Percentiles rank a stretch among this genome's conserved stretches.
phyloP scores from a whole-genome alignment of 2,329 filamentous ascomycete genomes.

The Scedosporium aurantiacum region DNA sequence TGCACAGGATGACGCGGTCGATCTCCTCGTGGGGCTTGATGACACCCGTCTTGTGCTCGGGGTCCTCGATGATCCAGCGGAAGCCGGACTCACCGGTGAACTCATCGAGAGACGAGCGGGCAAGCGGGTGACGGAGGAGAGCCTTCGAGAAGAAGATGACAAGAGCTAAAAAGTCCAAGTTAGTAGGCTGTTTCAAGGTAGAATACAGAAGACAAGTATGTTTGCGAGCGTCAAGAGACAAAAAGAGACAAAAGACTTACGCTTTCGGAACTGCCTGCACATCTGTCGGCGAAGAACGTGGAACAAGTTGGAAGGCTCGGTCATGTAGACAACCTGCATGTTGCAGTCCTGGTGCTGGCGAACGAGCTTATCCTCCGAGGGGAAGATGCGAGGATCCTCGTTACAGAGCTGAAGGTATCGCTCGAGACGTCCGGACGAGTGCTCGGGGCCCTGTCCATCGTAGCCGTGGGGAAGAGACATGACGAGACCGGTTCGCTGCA shows the following conservation, averaged over 20 bases:
- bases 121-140: slow-evolving; percentile 84
- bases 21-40: slow-evolving; percentile 78
- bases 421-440: slow-evolving; percentile 95
- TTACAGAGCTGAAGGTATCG: slow-evolving; percentile 95
- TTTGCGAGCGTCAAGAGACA: neutral
- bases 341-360: slow-evolving; percentile 99
- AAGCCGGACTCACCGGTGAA: slow-evolving; percentile 89
- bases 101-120: slow-evolving; percentile 80
- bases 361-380: slow-evolving; percentile 74
- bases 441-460: slow-evolving; percentile 95
- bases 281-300: slow-evolving; percentile 94
- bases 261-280: slow-evolving; percentile 98
- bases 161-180: slow-evolving; percentile 47
- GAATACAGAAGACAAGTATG: slow-evolving; percentile 5
- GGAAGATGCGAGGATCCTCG: slow-evolving; percentile 92
- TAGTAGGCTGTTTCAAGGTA: slow-evolving; percentile 7
- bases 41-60: slow-evolving; percentile 63
- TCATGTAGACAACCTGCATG: slow-evolving; percentile 97
- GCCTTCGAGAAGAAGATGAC: slow-evolving; percentile 98
- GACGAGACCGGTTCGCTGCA: slow-evolving; percentile 92
- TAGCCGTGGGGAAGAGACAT: slow-evolving; percentile 96
- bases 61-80: slow-evolving; percentile 90
- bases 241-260: slow-evolving; percentile 41
- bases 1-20: slow-evolving; percentile 87
- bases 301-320: slow-evolving; percentile 91